Evolutionary conservation across 768 basidiomycete species (phyloP).

Genomic region (Leucocoprinus birnbaumii): DNA sequence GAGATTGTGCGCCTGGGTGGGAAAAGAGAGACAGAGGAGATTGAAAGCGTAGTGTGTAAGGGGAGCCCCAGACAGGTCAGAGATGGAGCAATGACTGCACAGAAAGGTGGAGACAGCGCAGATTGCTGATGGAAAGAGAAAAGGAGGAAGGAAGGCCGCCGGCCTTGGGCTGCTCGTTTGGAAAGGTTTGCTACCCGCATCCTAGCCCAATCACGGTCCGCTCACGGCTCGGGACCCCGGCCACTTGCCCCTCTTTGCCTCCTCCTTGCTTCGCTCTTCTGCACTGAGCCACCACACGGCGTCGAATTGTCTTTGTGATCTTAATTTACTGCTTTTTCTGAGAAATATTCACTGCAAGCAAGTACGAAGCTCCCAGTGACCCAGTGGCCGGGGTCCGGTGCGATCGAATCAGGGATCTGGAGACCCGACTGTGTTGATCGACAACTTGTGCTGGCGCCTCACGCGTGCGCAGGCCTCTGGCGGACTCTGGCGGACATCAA

Average conservation of each 20-base stretch:
- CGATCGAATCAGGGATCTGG: slow-evolving; percentile 9
- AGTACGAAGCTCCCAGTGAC: neutral
- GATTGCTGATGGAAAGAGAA: slow-evolving; percentile 10
- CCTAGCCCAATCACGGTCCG: slow-evolving; percentile 8
- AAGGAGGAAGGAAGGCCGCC: slow-evolving; percentile 2
- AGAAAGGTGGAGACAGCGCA: neutral
- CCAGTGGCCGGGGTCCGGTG: slow-evolving; percentile 4
- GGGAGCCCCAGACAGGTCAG: neutral
- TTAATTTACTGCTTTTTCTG: no score
- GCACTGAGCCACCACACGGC: no score
- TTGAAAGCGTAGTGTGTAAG: neutral
- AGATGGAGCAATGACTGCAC: neutral
- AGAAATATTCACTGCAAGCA: no score
- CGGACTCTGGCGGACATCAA: neutral
- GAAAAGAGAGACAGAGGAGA: neutral
- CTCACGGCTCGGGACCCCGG: slow-evolving; percentile 2
- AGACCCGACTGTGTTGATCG: neutral
- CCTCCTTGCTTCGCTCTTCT: no score
- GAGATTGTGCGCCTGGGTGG: neutral
- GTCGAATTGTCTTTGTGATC: no score
- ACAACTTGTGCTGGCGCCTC: neutral
- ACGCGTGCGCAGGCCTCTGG: neutral
- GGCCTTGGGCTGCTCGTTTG: slow-evolving; percentile 8
- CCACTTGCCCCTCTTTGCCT: neutral
- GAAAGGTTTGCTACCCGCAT: slow-evolving; percentile 11